Evolutionary conservation across 2,329 filamentous ascomycete genomes (phyloP), one percentile per base, ranked within the genome.

Genomic region (Talaromyces sp.): DNA sequence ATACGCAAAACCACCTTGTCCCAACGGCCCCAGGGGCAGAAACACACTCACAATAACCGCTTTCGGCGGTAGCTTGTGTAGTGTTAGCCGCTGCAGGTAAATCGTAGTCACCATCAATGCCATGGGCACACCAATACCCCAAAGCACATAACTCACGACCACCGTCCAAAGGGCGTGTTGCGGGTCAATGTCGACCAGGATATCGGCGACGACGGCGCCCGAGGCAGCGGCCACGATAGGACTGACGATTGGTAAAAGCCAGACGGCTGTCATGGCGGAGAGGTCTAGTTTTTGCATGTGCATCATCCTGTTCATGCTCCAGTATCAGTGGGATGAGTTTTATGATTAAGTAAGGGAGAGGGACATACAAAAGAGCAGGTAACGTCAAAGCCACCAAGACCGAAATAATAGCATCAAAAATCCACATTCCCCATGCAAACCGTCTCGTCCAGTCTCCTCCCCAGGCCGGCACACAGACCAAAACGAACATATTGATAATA

Each of bases 21-120:
- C 88, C 1, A 90, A 76, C 0, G 89, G 88, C 0, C 89, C 88
- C 0, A 91, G 79, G 1, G 89, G 89, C 0, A 91, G 78, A 70
- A 91, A 90, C 1, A 87, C 85, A 3, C 85, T 89, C 10, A 90
- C 87, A 50, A 91, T 88, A 63, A 89, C 85, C 67, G 89, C 88
- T 67, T 85, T 84, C 1, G 88, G 85, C 0, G 89, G 89, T n/a
- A 91, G 79, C 47, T 87, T 87, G 76, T 91, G 85, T 2, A 91
- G 74, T 2, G 85, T 87, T 27, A 92, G 80, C 15, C 89, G 86
- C 65, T 89, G 86, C 68, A 90, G 89, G 76, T 92, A 92, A 57
- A 91, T 84, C 5, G 85, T 86, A 49, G 91, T 81, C 8, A 90
- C 84, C 67, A 85, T 85, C 74, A 89, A 81, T 0, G 88, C 85